Evolutionary conservation across 768 basidiomycete genomes (phyloP).

Genomic region (Roridomyces roridus): DNA sequence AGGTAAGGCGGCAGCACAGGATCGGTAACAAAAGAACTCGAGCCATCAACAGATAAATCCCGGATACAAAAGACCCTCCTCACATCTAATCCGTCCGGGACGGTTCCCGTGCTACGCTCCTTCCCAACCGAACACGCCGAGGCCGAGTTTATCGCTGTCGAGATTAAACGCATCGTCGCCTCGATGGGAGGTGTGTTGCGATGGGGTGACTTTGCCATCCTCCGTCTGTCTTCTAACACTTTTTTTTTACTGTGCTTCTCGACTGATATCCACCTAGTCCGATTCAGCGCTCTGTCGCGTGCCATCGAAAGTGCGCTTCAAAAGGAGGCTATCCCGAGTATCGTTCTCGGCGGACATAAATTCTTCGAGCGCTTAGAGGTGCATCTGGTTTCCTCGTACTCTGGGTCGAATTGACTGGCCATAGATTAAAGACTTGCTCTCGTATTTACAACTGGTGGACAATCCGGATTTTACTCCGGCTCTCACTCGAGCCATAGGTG

Average conservation of each 20-base stretch:
- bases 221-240: conserved; percentile 62
- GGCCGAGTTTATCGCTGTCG: conserved; percentile 72
- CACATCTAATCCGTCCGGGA: conserved; percentile 70
- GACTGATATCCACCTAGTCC: conserved; percentile 52
- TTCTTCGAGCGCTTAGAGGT: conserved; percentile 89
- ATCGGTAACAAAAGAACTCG: background rate
- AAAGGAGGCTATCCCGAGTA: conserved; percentile 77
- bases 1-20: conserved; percentile 51
- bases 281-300: conserved; percentile 82
- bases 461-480: conserved; percentile 73
- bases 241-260: background rate
- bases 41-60: conserved; percentile 58
- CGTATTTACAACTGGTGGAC: conserved; percentile 83
- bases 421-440: conserved; percentile 81
- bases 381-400: background rate
- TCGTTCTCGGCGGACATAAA: conserved; percentile 80
- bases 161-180: conserved; percentile 81
- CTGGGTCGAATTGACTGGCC: background rate
- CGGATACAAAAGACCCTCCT: conserved; percentile 78
- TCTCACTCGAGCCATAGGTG: conserved; percentile 73
- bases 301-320: conserved; percentile 78
- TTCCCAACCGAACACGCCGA: conserved; percentile 67
- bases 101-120: conserved; percentile 60
- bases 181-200: conserved; percentile 71
- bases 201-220: conserved; percentile 83